Evolutionary conservation across 1,284 basidiomycete species (phyloP).

Genomic region (Sporisorium scitamineum): DNA sequence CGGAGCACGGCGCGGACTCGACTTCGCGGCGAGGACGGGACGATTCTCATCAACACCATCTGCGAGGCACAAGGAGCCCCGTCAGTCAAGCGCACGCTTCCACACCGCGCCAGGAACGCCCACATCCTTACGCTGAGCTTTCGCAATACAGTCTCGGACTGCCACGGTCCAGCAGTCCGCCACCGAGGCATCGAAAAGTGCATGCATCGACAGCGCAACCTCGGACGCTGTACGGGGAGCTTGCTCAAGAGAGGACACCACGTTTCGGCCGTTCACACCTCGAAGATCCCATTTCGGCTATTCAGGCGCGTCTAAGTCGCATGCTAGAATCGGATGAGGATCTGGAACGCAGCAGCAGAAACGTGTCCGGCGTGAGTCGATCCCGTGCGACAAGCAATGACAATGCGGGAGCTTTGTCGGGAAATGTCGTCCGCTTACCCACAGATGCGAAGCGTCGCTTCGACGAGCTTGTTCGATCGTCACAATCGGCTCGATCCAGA

Average conservation of each 20-base stretch:
- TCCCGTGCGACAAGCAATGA: neutral
- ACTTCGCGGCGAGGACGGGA: neutral
- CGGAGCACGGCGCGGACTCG: conserved; percentile 1
- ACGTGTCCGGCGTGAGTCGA: neutral
- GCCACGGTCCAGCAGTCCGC: conserved; percentile 28
- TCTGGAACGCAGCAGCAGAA: neutral
- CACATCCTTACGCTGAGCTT: neutral
- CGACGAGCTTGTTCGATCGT: conserved; percentile 49
- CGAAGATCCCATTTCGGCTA: conserved; percentile 41
- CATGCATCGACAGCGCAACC: neutral
- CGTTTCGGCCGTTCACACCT: neutral
- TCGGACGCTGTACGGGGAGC: neutral
- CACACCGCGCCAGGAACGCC: conserved; percentile 3
- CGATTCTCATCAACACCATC: neutral
- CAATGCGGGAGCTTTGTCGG: too few species aligned
- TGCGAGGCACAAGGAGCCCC: neutral
- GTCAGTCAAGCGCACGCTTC: neutral
- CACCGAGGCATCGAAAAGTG: neutral
- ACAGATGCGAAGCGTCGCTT: conserved; percentile 38
- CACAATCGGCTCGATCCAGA: conserved; percentile 30
- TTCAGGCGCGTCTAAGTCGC: conserved; percentile 31
- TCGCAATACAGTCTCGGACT: conserved; percentile 6
- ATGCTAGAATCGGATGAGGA: conserved; percentile 12
- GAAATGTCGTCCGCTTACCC: conserved; percentile 6
- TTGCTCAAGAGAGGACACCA: neutral